phyloP scores from a whole-genome alignment of 78 protist genomes.

The Cavenderia fasciculata region DNA sequence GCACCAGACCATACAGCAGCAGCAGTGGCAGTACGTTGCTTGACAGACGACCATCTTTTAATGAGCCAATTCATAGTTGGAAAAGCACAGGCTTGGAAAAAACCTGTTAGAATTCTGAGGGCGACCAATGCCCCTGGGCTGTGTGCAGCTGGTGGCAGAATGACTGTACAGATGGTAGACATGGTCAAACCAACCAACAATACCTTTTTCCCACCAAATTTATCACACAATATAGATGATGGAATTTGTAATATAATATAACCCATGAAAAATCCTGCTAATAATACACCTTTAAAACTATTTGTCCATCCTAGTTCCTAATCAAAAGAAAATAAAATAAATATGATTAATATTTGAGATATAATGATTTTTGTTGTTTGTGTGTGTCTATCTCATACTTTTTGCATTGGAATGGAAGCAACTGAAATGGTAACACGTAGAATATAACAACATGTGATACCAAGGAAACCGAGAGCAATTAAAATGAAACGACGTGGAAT shows the following conservation, averaged over 20 bases:
- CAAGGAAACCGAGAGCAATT: not conserved
- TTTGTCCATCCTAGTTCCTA: constrained; percentile 11
- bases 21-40: constrained; percentile 27
- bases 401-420: constrained; percentile 21
- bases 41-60: constrained; percentile 40
- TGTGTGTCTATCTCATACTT: too few species aligned
- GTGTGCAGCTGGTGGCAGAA: constrained; percentile 28
- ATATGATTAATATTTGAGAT: not conserved
- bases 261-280: constrained; percentile 47
- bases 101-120: constrained; percentile 38
- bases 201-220: constrained; percentile 55
- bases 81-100: constrained; percentile 33
- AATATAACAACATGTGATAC: constrained; percentile 15
- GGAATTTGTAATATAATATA: constrained; percentile 40
- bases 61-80: constrained; percentile 73
- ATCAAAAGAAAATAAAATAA: not conserved
- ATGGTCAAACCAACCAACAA: constrained; percentile 31
- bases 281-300: constrained; percentile 37
- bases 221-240: constrained; percentile 30
- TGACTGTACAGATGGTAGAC: not conserved
- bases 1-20: constrained; percentile 47
- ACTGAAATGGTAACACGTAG: constrained; percentile 29
- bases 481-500: constrained; percentile 41
- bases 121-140: constrained; percentile 13
- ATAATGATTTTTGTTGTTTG: too few species aligned